phyloP scores from a whole-genome alignment of 2,329 filamentous ascomycete species.

The Rutstroemia sydowiana region DNA sequence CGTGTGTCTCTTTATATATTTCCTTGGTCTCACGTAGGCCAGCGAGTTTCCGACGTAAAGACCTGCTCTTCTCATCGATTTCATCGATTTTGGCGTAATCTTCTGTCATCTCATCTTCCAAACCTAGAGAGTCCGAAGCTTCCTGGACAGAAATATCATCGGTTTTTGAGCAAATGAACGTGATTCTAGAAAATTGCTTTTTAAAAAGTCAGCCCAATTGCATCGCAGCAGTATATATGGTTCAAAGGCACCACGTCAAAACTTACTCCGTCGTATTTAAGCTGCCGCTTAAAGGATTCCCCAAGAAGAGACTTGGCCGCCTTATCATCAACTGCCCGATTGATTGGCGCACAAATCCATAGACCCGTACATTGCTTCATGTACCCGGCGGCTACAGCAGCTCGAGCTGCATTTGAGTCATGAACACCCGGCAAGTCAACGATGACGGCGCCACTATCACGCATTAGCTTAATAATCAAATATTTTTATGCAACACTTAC shows the following conservation, averaged over 20 bases:
- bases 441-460: conserved; percentile 39
- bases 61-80: conserved; percentile 12
- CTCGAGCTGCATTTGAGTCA: conserved; percentile 42
- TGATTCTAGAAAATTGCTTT: conserved; percentile 7
- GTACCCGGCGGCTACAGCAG: conserved; percentile 42
- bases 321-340: conserved; percentile 52
- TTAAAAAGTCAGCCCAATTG: neutral
- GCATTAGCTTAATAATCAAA: neutral
- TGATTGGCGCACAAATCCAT: conserved; percentile 58
- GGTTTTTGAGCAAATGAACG: conserved; percentile 55
- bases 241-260: neutral
- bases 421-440: conserved; percentile 49
- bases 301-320: conserved; percentile 49
- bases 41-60: conserved; percentile 20
- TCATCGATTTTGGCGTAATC: conserved; percentile 30
- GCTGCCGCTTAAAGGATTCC: conserved; percentile 48
- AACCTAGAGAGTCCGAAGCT: conserved; percentile 30
- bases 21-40: conserved; percentile 30
- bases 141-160: conserved; percentile 47
- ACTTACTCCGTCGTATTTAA: conserved; percentile 47
- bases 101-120: conserved; percentile 32
- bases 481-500: neutral
- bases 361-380: conserved; percentile 50
- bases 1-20: conserved; percentile 29
- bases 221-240: too few species aligned